Evolutionary conservation across 2,329 filamentous ascomycete species (phyloP).

Genomic region (Trichoderma oligosporum): DNA sequence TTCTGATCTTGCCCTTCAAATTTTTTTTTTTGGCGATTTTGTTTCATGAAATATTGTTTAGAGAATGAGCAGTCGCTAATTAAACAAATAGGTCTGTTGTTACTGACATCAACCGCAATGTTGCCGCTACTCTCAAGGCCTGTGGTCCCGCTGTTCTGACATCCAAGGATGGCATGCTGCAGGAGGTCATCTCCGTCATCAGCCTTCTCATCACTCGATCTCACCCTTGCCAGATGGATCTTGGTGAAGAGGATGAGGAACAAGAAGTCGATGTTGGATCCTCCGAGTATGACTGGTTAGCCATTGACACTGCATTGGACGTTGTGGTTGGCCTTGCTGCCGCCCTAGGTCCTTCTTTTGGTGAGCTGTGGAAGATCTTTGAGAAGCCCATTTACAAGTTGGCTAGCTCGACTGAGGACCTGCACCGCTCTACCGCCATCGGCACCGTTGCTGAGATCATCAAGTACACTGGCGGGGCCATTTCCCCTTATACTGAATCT

Average conservation of each 20-base stretch:
- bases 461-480: slow-evolving; percentile 74
- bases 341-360: slow-evolving; percentile 76
- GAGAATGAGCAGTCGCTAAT: slow-evolving; percentile 41
- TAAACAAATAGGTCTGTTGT: slow-evolving; percentile 65
- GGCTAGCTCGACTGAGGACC: slow-evolving; percentile 76
- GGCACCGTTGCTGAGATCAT: slow-evolving; percentile 90
- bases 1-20: slow-evolving; percentile 34
- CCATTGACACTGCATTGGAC: slow-evolving; percentile 90
- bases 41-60: slow-evolving; percentile 21
- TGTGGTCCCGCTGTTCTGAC: slow-evolving; percentile 83
- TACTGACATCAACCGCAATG: slow-evolving; percentile 91
- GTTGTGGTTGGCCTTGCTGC: slow-evolving; percentile 80
- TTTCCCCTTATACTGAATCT: slow-evolving; percentile 73
- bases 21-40: slow-evolving; percentile 23
- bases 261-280: slow-evolving; percentile 65
- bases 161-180: slow-evolving; percentile 62
- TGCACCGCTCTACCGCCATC: slow-evolving; percentile 85
- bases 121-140: slow-evolving; percentile 84
- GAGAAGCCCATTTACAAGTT: slow-evolving; percentile 89
- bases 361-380: slow-evolving; percentile 91
- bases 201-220: slow-evolving; percentile 79
- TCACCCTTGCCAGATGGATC: slow-evolving; percentile 89
- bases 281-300: slow-evolving; percentile 96
- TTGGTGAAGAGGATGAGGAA: slow-evolving; percentile 75
- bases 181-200: slow-evolving; percentile 72